These are phyloP conservation scores for Ceriops decandra DNA, from an alignment of 345 rosid species.

Conservation along the genomic window DNA sequence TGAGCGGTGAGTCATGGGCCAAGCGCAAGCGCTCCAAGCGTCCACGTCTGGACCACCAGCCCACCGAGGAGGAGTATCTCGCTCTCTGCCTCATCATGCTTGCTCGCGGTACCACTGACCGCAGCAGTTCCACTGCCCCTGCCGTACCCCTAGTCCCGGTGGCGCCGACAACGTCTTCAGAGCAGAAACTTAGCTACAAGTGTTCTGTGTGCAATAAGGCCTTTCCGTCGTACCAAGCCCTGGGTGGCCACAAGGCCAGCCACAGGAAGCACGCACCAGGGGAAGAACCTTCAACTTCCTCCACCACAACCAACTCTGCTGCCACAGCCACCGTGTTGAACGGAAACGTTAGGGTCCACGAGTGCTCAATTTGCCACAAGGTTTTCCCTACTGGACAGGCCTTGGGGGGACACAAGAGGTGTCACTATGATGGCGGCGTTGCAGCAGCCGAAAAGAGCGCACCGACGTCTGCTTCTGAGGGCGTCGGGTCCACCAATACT, in stretches of 20 bases:
- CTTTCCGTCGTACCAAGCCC: constrained; percentile 28
- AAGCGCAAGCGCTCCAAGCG: constrained; percentile 42
- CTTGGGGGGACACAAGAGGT: constrained; percentile 54
- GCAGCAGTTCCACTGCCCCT: not conserved
- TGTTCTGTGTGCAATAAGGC: constrained; percentile 23
- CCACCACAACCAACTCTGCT: constrained; percentile 4
- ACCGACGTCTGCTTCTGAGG: constrained; percentile 15
- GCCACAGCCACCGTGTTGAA: not conserved
- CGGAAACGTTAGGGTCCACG: constrained; percentile 19
- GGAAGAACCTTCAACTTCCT: constrained; percentile 13
- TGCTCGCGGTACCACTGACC: constrained; percentile 24
- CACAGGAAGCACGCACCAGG: constrained; percentile 18
- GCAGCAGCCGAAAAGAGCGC: constrained; percentile 23
- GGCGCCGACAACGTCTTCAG: not conserved
- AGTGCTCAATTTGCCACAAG: constrained; percentile 30
- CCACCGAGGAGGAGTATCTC: constrained; percentile 40
- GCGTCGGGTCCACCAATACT: constrained; percentile 21
- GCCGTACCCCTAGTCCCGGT: constrained; percentile 6
- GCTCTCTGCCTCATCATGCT: constrained; percentile 48
- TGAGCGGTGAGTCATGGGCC: constrained; percentile 31
- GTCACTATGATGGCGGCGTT: constrained; percentile 24
- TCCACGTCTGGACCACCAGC: constrained; percentile 26
- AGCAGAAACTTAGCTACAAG: constrained; percentile 14
- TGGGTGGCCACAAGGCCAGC: constrained; percentile 33
- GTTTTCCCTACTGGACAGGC: constrained; percentile 34